Evolutionary conservation across 176 grass and related monocot species (phyloP).

Genomic region (Oryza glaberrima): DNA sequence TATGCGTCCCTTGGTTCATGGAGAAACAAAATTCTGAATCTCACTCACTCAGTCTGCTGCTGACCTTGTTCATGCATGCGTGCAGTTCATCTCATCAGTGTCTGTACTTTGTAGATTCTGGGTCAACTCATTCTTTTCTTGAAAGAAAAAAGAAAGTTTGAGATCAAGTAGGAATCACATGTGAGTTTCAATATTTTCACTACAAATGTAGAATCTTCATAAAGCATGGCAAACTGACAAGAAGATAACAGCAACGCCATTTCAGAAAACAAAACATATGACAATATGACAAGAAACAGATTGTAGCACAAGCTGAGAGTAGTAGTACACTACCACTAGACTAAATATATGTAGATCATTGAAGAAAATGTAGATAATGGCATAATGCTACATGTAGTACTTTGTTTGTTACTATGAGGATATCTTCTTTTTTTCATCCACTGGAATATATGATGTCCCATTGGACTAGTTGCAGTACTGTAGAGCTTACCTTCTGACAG

Average conservation of each 20-base stretch:
- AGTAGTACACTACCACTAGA: neutral
- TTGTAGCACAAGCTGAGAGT: neutral
- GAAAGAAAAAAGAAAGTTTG: conserved; percentile 1
- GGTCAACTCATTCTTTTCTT: conserved; percentile 13
- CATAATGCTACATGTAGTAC: neutral
- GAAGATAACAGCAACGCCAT: neutral
- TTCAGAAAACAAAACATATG: neutral
- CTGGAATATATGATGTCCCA: conserved; percentile 22
- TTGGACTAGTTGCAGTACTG: conserved; percentile 32
- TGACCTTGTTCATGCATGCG: neutral
- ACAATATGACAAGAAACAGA: neutral
- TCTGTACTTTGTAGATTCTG: conserved; percentile 7
- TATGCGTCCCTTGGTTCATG: neutral
- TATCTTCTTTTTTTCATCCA: neutral
- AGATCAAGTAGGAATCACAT: neutral
- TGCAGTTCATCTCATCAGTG: neutral
- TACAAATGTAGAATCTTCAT: neutral
- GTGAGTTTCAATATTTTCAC: neutral
- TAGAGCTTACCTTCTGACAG: conserved; percentile 20
- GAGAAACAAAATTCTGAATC: neutral
- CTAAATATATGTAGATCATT: neutral
- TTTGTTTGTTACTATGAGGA: conserved; percentile 7
- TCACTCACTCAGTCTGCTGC: neutral
- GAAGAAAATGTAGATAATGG: too few species aligned
- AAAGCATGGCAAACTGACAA: neutral